A percentile compares a stretch with the other conserved stretches of the same genome.
These are phyloP conservation scores for Penicillium odoratum DNA, from an alignment of 495 filamentous ascomycete species.

Conservation along the genomic window DNA sequence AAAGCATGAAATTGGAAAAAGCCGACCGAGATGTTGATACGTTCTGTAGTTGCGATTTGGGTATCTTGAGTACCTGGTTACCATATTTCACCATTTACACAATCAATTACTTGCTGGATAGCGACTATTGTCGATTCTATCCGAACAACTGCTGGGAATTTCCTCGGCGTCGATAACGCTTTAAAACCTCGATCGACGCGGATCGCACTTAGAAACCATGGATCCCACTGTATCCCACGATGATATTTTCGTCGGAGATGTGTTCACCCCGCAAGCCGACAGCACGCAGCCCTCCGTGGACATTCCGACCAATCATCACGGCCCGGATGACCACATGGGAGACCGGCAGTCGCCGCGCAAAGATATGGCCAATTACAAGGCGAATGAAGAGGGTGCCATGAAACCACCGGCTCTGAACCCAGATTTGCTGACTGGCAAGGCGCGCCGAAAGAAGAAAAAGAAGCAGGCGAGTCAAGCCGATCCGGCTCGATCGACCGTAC, in stretches of 20 bases:
- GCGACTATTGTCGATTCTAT: background rate
- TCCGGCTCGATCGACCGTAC: conserved; percentile 69
- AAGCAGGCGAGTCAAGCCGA: conserved; percentile 50
- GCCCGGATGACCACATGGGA: conserved; percentile 33
- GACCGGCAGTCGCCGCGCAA: conserved; percentile 30
- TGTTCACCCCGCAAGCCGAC: conserved; percentile 47
- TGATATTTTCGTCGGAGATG: conserved; percentile 47
- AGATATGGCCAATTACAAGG: conserved; percentile 15
- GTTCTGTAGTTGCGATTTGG: conserved; percentile 18
- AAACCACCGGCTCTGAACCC: conserved; percentile 26
- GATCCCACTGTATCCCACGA: conserved; percentile 28
- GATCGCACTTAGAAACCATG: conserved; percentile 18
- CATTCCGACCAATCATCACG: conserved; percentile 25
- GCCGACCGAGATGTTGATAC: conserved; percentile 14
- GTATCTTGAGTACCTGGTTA: conserved; percentile 23
- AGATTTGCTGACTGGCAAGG: conserved; percentile 33
- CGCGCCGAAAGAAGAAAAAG: conserved; percentile 50
- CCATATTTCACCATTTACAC: conserved; percentile 21
- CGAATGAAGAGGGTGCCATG: conserved; percentile 19
- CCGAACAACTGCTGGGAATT: background rate
- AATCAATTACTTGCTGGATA: conserved; percentile 19
- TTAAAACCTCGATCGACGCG: background rate
- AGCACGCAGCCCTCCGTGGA: conserved; percentile 31
- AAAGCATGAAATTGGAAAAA: conserved; percentile 9
- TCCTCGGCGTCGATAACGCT: background rate